These are phyloP conservation scores for Nannizziopsis barbatae DNA, from an alignment of 2,329 filamentous ascomycete genomes.

Conservation along the genomic window DNA sequence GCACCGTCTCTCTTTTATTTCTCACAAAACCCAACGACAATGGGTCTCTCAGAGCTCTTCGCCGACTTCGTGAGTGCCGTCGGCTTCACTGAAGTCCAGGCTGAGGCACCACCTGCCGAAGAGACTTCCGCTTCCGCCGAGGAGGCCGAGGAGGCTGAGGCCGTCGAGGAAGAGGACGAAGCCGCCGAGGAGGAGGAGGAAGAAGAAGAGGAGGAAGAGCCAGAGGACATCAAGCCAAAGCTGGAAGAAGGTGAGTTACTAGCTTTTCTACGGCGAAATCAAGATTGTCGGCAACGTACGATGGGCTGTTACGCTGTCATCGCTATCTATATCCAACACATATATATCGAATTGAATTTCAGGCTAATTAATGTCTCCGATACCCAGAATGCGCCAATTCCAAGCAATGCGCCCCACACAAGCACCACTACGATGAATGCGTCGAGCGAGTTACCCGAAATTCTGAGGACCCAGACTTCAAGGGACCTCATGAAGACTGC, in stretches of 20 bases:
- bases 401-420: conserved; percentile 69
- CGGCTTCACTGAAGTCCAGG: conserved; percentile 49
- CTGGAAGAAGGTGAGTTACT: conserved; percentile 75
- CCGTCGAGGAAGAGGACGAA: conserved; percentile 42
- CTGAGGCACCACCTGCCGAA: conserved; percentile 47
- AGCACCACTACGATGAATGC: conserved; percentile 98
- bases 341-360: neutral
- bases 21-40: conserved; percentile 27
- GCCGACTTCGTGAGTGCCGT: conserved; percentile 55
- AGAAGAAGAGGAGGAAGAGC: conserved; percentile 72
- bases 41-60: conserved; percentile 56
- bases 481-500: conserved; percentile 79
- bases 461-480: conserved; percentile 57
- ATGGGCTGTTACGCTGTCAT: too few relatives aligned
- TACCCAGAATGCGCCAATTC: conserved; percentile 74
- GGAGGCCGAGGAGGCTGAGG: conserved; percentile 41
- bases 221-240: conserved; percentile 73
- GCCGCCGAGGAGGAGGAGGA: conserved; percentile 60
- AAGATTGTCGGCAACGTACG: too few relatives aligned
- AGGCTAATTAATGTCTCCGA: neutral
- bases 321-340: too few relatives aligned
- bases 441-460: conserved; percentile 75
- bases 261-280: neutral
- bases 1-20: conserved; percentile 19
- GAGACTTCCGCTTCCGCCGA: conserved; percentile 26